These are phyloP conservation scores for Geranium incanum DNA, from an alignment of 441 rosid genomes.

Conservation along the genomic window DNA sequence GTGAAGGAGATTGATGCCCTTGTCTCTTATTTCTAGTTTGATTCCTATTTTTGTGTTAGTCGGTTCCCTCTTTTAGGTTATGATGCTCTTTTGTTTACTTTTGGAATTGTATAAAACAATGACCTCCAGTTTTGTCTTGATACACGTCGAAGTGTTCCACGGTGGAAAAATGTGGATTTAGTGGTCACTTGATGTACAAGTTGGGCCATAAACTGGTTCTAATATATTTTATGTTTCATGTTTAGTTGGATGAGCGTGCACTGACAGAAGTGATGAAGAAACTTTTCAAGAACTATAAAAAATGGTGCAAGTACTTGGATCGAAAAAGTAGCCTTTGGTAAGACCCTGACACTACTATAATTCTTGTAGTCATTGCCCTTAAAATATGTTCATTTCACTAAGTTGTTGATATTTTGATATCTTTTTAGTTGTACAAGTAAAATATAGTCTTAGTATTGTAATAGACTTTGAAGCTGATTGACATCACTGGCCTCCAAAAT, in stretches of 20 bases:
- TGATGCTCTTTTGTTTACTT: too few species aligned
- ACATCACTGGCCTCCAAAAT: not conserved
- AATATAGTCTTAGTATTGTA: not conserved
- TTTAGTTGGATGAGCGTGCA: conserved; percentile 90
- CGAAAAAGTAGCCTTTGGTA: conserved; percentile 98
- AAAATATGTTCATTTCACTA: not conserved
- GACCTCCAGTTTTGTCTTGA: too few species aligned
- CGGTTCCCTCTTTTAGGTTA: too few species aligned
- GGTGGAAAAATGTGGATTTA: too few species aligned
- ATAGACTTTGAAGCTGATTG: not conserved
- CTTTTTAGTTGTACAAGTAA: not conserved
- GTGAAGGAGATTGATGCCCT: too few species aligned
- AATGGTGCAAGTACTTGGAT: conserved; percentile 95
- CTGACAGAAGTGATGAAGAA: conserved; percentile 94
- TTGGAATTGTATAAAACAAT: too few species aligned
- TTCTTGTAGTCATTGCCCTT: not conserved
- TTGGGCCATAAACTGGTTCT: not conserved
- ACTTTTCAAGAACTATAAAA: conserved; percentile 92
- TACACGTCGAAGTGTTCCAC: too few species aligned
- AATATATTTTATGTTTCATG: conserved; percentile 12
- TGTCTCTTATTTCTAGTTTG: too few species aligned
- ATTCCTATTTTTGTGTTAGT: too few species aligned
- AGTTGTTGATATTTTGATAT: not conserved
- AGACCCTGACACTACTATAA: conserved; percentile 14
- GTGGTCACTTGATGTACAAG: too few species aligned